Base-by-base conservation (phyloP, 306 rosid genomes). In the Carpinus fangiana region DNA sequence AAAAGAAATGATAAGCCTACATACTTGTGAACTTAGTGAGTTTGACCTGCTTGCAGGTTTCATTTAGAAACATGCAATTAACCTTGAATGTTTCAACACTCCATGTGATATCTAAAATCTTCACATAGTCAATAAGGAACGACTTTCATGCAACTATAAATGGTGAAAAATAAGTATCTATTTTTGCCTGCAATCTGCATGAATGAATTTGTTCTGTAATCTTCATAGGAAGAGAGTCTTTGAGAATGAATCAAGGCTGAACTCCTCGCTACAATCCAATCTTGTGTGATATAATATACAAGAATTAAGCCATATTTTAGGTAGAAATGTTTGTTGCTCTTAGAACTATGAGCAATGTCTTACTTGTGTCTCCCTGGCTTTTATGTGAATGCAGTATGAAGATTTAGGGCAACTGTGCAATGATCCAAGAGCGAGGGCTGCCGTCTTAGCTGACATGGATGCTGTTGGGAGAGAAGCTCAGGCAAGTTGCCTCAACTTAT, bases 361-460 rank as follows among this genome's bases (percentile, higher is more conserved):
- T 61, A 28, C 81, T 60, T 57, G 72, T 47, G 70, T 0, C 73
- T 67, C 59, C 78, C 79, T 73, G 75, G 12, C 51, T 79, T 79
- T 67, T 72, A 50, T 73, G 78, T 60, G 77, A 43, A 72, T 84
- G 85, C 85, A 96, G 99, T 83, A 80, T 82, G 80, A 89, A 72
- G 86, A 89, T 76, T 71, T 91, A 76, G 79, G 78, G 52, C 92
- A 93, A 76, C 92, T 96, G 71, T 91, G 96, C 90, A 89, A 86
- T 80, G 94, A 96, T 86, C 96, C 98, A 64, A 91, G 87, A 89
- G 79, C 87, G 55, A 87, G 72, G 85, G 92, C 96, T 2, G 91
- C 93, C 54, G 94, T 96, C 80, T 82, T 96, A 87, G 97, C 93
- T 50, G 96, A 96, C 28, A 88, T 96, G 96, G 96, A 96, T 84